phyloP scores from a whole-genome alignment of 352 stramenopile genomes.

The Phytophthora melonis region DNA sequence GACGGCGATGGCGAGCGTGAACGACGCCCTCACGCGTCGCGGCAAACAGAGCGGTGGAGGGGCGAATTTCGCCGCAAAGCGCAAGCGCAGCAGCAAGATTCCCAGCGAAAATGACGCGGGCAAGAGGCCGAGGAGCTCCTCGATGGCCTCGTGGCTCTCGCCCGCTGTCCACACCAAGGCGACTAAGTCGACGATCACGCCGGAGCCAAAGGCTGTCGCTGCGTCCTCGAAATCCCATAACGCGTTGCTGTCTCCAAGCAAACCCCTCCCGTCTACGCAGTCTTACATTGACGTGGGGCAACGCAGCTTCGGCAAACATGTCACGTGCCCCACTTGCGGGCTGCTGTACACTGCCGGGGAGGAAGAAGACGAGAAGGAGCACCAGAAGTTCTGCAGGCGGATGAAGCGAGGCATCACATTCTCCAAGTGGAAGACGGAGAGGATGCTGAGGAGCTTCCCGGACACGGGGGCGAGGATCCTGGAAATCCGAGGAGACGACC shows the following conservation, averaged over 20 bases:
- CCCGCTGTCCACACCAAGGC: neutral
- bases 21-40: neutral
- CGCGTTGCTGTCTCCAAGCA: too few species aligned
- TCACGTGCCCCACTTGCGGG: constrained; percentile 66
- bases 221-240: neutral
- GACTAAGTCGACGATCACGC: neutral
- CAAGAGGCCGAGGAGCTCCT: neutral
- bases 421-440: constrained; percentile 75
- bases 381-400: constrained; percentile 66
- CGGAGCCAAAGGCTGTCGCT: neutral
- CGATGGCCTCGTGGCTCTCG: neutral
- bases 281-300: constrained; percentile 84
- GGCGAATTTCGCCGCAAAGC: neutral
- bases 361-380: constrained; percentile 79
- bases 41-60: neutral
- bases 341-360: constrained; percentile 80
- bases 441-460: constrained; percentile 53
- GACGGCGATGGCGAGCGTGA: neutral
- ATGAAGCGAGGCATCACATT: constrained; percentile 58
- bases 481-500: constrained; percentile 67
- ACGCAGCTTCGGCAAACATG: constrained; percentile 70
- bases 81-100: neutral
- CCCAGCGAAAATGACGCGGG: neutral
- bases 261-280: constrained; percentile 43
- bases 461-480: constrained; percentile 61